A percentile compares a stretch with the other conserved stretches of the same genome.
Conservation (phyloP, 202 grass and related monocot species). For the Cymbopogon flexuosus region DNA sequence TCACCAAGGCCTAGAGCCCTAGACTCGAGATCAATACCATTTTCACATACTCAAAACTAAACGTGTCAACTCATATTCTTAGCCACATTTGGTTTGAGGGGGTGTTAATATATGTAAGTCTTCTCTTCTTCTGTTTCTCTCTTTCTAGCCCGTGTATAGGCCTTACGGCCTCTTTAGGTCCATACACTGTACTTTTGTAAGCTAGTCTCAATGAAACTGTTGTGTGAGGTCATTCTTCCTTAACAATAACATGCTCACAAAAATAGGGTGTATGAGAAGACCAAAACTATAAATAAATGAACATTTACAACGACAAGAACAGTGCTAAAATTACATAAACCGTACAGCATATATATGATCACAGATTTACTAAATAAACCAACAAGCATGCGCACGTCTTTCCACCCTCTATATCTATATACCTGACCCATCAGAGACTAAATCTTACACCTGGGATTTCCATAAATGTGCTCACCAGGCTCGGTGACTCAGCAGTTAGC, state of each 20-base stretch:
- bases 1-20: no score
- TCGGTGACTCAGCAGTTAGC: slow-evolving; percentile 38
- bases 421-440: slow-evolving; percentile 11
- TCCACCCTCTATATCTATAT: neutral
- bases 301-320: slow-evolving; percentile 20
- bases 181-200: neutral
- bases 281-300: neutral
- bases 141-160: no score
- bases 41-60: neutral
- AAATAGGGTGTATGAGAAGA: neutral
- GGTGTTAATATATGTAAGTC: neutral
- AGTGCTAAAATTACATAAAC: slow-evolving; percentile 14
- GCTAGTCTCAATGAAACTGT: neutral
- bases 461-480: slow-evolving; percentile 43
- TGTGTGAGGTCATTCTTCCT: neutral
- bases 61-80: neutral
- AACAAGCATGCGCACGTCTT: neutral
- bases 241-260: neutral
- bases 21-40: no score
- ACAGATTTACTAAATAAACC: neutral
- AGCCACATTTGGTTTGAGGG: neutral
- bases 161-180: neutral
- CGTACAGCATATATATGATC: slow-evolving; percentile 17
- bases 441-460: slow-evolving; percentile 36
- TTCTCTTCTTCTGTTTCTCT: neutral